These are phyloP conservation scores for Mycena pura DNA, from an alignment of 768 basidiomycete species.

Conservation along the genomic window DNA sequence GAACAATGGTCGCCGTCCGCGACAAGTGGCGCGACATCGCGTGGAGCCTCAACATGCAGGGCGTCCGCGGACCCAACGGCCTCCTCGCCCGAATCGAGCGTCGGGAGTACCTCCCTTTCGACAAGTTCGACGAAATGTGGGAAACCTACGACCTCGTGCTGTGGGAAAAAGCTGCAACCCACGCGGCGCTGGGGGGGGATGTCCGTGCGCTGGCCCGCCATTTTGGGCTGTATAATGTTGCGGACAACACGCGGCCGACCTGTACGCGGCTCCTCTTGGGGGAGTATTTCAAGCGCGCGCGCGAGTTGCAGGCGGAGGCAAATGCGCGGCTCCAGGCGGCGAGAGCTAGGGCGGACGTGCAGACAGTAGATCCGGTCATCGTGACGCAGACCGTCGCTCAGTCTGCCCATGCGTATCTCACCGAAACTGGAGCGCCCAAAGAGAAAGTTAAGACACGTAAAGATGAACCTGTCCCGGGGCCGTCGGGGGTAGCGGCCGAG, in stretches of 20 bases:
- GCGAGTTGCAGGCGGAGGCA: neutral
- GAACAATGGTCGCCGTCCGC: neutral
- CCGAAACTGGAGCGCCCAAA: neutral
- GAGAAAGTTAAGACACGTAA: neutral
- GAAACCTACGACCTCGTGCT: neutral
- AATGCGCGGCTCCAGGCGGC: too few species aligned
- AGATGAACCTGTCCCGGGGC: neutral
- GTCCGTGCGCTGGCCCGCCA: neutral
- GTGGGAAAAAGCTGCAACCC: neutral
- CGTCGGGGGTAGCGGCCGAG: neutral
- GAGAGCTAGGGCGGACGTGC: neutral
- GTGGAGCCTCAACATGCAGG: neutral
- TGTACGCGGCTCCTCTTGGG: neutral
- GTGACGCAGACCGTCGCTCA: too few species aligned
- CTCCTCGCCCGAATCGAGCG: too few species aligned
- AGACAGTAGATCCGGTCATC: too few species aligned
- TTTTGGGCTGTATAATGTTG: neutral
- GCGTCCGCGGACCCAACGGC: neutral
- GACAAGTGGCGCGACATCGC: neutral
- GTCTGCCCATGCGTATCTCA: too few species aligned
- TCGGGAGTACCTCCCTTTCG: neutral
- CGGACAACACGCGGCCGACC: neutral
- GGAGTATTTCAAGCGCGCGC: neutral
- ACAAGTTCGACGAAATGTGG: neutral
- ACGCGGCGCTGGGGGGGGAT: neutral